A percentile compares a stretch with the other conserved stretches of the same genome.
Conservation (phyloP, 176 grass and related monocot species). For the Triticum turgidum region DNA sequence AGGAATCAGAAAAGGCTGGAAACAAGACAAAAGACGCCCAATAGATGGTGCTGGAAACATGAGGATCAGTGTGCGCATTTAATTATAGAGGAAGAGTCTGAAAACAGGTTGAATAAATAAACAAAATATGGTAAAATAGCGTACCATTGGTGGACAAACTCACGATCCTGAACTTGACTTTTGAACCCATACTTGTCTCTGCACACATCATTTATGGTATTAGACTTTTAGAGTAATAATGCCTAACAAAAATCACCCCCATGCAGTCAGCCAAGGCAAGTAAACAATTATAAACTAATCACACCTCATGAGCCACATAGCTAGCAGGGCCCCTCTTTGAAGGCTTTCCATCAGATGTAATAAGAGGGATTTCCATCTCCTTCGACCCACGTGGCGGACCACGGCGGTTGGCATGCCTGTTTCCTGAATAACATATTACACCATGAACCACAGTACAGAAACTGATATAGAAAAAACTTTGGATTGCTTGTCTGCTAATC, state of each 20-base stretch:
- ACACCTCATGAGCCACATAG: slow-evolving; percentile 89
- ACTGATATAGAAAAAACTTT: background rate
- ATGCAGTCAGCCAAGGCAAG: slow-evolving; percentile 19
- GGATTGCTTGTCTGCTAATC: slow-evolving; percentile 9
- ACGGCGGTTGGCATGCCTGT: slow-evolving; percentile 73
- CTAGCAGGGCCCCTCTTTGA: slow-evolving; percentile 59
- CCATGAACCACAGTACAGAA: background rate
- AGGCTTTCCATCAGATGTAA: slow-evolving; percentile 71
- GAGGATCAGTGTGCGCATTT: background rate
- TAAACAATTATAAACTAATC: slow-evolving; percentile 29
- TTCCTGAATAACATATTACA: slow-evolving; percentile 49
- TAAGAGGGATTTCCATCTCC: slow-evolving; percentile 67
- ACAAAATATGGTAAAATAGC: background rate
- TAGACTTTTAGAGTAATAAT: background rate
- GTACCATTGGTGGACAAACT: slow-evolving; percentile 54
- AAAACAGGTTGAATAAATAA: slow-evolving; percentile 18
- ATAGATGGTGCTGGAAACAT: background rate
- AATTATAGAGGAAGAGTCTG: background rate
- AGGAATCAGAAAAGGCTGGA: background rate
- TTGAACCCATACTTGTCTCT: slow-evolving; percentile 99
- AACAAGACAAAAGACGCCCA: background rate
- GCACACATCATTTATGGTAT: slow-evolving; percentile 33
- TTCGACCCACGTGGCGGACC: slow-evolving; percentile 60
- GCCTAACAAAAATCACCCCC: background rate
- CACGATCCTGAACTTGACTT: slow-evolving; percentile 84